phyloP scores from a whole-genome alignment of 140 eudicot genomes.

The Cichorium intybus region DNA sequence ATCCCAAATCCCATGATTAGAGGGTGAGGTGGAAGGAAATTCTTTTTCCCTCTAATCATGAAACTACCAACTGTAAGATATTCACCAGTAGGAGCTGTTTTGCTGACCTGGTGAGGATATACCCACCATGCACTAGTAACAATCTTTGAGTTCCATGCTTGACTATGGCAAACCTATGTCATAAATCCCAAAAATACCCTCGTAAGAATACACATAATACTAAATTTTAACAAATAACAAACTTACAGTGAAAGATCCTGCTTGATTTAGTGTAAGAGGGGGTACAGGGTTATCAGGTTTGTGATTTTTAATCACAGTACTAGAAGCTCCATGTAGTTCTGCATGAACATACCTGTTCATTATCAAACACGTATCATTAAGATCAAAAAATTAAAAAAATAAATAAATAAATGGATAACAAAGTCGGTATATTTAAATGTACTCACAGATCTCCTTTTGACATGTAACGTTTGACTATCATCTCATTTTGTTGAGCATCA shows the following conservation, averaged over 20 bases:
- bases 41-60: conserved; percentile 97
- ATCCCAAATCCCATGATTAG: conserved; percentile 94
- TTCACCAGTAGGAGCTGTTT: conserved; percentile 99
- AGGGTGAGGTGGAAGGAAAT: conserved; percentile 96
- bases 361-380: conserved; percentile 13
- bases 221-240: background rate
- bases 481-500: conserved; percentile 99
- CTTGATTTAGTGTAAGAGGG: conserved; percentile 95
- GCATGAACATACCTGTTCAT: conserved; percentile 90
- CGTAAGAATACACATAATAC: too few species aligned
- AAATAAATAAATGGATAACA: conserved; percentile 9
- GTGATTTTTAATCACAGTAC: conserved; percentile 95
- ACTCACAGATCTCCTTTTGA: conserved; percentile 98
- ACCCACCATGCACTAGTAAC: conserved; percentile 99
- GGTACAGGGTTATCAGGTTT: conserved; percentile 91
- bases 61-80: conserved; percentile 98
- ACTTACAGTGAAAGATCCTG: conserved; percentile 97
- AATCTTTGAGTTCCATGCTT: conserved; percentile 99
- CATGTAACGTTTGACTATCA: conserved; percentile 99
- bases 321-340: conserved; percentile 98
- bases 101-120: conserved; percentile 94
- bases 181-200: background rate
- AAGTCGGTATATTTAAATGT: conserved; percentile 6
- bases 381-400: conserved; percentile 7
- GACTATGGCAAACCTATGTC: conserved; percentile 90